phyloP scores from a whole-genome alignment of 306 rosid species.

The Rosa chinensis region DNA sequence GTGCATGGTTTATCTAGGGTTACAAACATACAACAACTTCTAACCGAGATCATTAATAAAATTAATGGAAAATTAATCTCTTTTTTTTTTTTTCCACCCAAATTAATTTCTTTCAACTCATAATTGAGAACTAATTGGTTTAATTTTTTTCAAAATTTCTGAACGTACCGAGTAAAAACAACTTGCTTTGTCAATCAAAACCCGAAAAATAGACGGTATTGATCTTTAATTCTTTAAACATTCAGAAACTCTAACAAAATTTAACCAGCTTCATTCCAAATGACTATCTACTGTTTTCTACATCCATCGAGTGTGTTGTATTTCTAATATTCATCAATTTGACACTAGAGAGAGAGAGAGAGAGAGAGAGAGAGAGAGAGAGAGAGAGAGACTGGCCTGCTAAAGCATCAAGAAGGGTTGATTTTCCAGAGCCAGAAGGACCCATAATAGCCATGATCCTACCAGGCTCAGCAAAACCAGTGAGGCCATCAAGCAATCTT shows the following conservation, averaged over 20 bases:
- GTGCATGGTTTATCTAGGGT: background rate
- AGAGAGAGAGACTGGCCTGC: conserved; percentile 49
- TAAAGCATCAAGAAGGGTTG: conserved; percentile 89
- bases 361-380: conserved; percentile 8
- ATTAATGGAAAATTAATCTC: background rate
- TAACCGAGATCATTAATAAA: background rate
- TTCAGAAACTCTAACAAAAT: background rate
- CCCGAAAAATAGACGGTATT: background rate
- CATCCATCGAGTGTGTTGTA: background rate
- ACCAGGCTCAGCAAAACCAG: conserved; percentile 83
- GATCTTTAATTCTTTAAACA: background rate
- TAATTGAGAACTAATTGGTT: background rate
- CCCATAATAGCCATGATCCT: conserved; percentile 93
- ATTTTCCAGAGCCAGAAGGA: conserved; percentile 96
- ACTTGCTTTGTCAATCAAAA: background rate
- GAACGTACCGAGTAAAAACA: background rate
- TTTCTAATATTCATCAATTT: background rate
- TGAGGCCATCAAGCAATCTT: conserved; percentile 71
- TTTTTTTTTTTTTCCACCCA: no score
- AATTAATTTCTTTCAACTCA: background rate
- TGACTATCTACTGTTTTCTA: background rate
- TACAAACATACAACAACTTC: background rate
- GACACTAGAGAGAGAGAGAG: background rate
- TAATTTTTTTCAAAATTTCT: no score
- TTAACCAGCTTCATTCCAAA: background rate